Evolutionary conservation across 2,329 filamentous ascomycete species (phyloP).

Genomic region (Ceratocystis harringtonii): DNA sequence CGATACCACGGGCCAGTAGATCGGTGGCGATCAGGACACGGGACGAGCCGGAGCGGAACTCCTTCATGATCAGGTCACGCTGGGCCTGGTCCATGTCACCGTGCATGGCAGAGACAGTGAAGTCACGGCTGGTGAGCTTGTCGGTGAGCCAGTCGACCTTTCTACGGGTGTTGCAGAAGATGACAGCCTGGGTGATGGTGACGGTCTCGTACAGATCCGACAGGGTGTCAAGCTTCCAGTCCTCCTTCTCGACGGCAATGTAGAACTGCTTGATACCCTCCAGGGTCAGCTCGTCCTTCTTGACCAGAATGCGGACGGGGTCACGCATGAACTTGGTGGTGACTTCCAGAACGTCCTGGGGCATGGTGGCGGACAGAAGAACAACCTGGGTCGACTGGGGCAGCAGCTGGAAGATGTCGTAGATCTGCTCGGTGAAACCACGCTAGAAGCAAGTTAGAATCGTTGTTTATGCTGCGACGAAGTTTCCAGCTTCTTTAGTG

Average conservation of each 20-base stretch:
- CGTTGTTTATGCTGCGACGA: neutral
- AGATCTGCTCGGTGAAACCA: conserved; percentile 99
- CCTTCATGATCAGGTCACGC: conserved; percentile 99
- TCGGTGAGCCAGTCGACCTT: conserved; percentile 99
- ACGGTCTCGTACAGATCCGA: conserved; percentile 98
- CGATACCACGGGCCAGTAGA: conserved; percentile 95
- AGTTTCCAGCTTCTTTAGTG: conserved; percentile 17
- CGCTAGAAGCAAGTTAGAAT: conserved; percentile 41
- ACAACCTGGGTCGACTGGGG: conserved; percentile 98
- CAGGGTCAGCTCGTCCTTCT: conserved; percentile 98
- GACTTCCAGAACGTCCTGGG: conserved; percentile 96
- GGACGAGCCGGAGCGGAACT: conserved; percentile 97
- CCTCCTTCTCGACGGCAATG: conserved; percentile 99
- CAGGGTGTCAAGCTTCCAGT: conserved; percentile 99
- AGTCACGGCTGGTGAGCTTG: conserved; percentile 96
- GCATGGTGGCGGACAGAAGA: conserved; percentile 95
- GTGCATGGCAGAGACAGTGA: conserved; percentile 99
- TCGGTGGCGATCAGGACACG: conserved; percentile 98
- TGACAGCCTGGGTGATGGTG: conserved; percentile 98
- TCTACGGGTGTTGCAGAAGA: conserved; percentile 99
- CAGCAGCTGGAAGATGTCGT: conserved; percentile 98
- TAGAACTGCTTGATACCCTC: conserved; percentile 99
- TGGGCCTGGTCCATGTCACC: conserved; percentile 97
- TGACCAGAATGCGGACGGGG: conserved; percentile 95
- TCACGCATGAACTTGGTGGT: conserved; percentile 99